Evolutionary conservation across 257 asterid species (phyloP).

Genomic region (Solanum piurae): DNA sequence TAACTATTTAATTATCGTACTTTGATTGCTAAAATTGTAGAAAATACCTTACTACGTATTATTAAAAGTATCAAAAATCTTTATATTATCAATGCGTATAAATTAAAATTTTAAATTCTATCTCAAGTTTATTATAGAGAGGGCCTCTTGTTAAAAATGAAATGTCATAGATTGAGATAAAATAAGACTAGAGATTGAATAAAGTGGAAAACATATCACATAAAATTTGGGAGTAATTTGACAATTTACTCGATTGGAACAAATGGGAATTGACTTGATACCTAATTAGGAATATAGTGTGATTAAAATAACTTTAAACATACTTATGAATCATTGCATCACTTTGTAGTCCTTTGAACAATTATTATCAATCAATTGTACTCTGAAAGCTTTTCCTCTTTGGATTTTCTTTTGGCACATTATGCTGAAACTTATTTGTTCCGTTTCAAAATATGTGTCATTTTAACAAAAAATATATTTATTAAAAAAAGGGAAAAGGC

Average conservation of each 20-base stretch:
- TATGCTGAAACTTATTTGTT: neutral
- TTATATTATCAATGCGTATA: neutral
- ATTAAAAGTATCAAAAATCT: neutral
- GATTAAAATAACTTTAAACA: neutral
- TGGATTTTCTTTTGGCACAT: neutral
- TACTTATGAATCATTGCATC: neutral
- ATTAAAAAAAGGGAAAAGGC: too few species aligned
- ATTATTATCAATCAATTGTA: neutral
- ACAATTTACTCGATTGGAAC: neutral
- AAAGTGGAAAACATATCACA: neutral
- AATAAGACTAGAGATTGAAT: neutral
- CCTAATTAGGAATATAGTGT: neutral
- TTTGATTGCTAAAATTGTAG: neutral
- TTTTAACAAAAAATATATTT: neutral
- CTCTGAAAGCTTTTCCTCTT: neutral
- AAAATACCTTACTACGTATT: neutral
- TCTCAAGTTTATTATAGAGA: neutral
- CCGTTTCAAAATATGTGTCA: fast-evolving
- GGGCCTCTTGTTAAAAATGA: neutral
- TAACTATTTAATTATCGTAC: neutral
- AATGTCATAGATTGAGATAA: neutral
- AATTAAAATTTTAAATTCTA: neutral
- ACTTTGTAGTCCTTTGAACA: neutral
- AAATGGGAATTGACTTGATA: neutral
- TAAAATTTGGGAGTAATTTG: neutral